A percentile compares a stretch with the other conserved stretches of the same genome.
Evolutionary conservation across 192 early-diverging fungal genomes (phyloP).

Genomic region (Entophlyctis luteolus): DNA sequence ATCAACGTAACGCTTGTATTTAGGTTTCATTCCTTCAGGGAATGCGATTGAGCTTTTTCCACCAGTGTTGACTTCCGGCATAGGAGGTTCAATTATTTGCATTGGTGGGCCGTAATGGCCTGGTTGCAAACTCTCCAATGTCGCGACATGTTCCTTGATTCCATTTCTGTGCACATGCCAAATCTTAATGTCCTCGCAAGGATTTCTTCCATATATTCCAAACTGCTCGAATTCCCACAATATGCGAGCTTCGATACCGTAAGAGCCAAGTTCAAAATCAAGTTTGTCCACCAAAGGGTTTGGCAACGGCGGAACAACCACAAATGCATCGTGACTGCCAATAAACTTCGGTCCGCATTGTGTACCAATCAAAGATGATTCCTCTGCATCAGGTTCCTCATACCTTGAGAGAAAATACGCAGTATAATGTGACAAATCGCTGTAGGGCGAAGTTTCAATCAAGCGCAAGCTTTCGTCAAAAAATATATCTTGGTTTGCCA

Average conservation of each 20-base stretch:
- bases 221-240: slow-evolving; percentile 29
- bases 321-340: slow-evolving; percentile 17
- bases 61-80: slow-evolving; percentile 26
- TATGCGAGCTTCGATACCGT: slow-evolving; percentile 22
- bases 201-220: slow-evolving; percentile 23
- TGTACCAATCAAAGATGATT: slow-evolving; percentile 2
- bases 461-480: slow-evolving; percentile 2
- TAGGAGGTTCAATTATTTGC: neutral
- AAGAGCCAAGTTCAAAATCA: slow-evolving; percentile 19
- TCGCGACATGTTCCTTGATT: neutral
- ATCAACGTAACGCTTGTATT: slow-evolving; percentile 15
- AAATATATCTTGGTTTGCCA: slow-evolving; percentile 23
- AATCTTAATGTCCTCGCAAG: slow-evolving; percentile 23
- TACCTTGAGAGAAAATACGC: slow-evolving; percentile 18
- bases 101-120: neutral
- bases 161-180: slow-evolving; percentile 26
- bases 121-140: neutral
- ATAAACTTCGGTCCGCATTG: slow-evolving; percentile 18
- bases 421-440: slow-evolving; percentile 3
- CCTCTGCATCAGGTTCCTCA: neutral
- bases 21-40: slow-evolving; percentile 18
- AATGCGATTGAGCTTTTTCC: slow-evolving; percentile 27
- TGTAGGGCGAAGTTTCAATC: neutral
- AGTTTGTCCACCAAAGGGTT: neutral
- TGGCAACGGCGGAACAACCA: slow-evolving; percentile 19